These are phyloP conservation scores for Citrus sp. DNA, from an alignment of 345 rosid species.

Conservation along the genomic window DNA sequence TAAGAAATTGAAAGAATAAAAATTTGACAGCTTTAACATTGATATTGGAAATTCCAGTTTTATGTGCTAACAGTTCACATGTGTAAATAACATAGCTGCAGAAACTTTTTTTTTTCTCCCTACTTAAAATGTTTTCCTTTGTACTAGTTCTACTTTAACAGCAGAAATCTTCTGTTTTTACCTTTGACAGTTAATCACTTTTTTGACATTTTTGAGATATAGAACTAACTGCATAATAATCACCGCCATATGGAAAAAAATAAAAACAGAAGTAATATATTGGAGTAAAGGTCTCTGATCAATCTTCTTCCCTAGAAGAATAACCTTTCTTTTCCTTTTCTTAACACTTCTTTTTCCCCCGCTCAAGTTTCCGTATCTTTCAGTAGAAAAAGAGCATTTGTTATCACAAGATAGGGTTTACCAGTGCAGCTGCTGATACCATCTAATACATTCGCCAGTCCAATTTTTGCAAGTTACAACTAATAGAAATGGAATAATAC, in stretches of 20 bases:
- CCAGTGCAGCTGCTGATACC: neutral
- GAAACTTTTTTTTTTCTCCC: neutral
- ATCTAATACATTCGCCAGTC: neutral
- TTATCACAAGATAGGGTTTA: neutral
- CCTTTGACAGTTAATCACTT: neutral
- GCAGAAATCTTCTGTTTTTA: neutral
- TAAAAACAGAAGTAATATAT: neutral
- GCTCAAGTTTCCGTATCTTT: too few relatives aligned
- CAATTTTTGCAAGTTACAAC: neutral
- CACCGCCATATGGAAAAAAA: neutral
- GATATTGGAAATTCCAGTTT: neutral
- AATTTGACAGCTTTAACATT: neutral
- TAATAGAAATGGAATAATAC: neutral
- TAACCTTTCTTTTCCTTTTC: neutral
- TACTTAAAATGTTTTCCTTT: neutral
- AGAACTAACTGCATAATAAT: neutral
- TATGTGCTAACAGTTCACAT: neutral
- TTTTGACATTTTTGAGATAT: neutral
- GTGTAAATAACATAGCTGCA: neutral
- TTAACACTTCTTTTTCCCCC: neutral
- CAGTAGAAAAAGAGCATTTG: neutral
- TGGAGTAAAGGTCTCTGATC: neutral
- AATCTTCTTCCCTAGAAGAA: neutral
- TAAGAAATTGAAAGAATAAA: neutral
- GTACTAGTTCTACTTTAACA: neutral